Evolutionary conservation across 2,329 filamentous ascomycete genomes (phyloP).

Genomic region (Purpureocillium takamizusanense): DNA sequence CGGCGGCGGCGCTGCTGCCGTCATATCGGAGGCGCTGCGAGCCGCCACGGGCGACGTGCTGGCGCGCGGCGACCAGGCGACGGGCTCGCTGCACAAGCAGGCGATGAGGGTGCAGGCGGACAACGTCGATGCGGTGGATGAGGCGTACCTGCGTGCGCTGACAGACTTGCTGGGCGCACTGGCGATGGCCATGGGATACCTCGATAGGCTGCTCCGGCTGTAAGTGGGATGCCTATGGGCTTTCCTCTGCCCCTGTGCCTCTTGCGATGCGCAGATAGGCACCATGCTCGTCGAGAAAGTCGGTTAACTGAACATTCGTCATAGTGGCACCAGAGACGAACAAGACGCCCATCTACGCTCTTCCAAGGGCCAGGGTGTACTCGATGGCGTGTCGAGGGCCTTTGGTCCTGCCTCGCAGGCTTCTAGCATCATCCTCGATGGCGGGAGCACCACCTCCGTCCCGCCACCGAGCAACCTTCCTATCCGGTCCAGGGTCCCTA

Average conservation of each 20-base stretch:
- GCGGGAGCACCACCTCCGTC: conserved; percentile 1
- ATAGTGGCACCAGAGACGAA: conserved; percentile 11
- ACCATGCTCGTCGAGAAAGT: no score
- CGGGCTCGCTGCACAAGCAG: conserved; percentile 23
- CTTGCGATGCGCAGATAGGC: no score
- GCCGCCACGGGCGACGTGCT: conserved; percentile 16
- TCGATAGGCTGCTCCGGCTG: no score
- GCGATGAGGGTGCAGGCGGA: conserved; percentile 19
- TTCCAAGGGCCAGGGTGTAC: conserved; percentile 8
- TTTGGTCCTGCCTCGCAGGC: conserved; percentile 9
- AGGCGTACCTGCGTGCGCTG: conserved; percentile 4
- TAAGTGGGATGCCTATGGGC: no score
- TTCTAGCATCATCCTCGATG: conserved; percentile 9
- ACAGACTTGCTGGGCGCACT: no score
- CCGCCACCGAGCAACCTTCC: conserved; percentile 8
- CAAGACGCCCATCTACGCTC: conserved; percentile 15
- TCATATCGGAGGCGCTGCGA: conserved; percentile 21
- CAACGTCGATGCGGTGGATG: conserved; percentile 13
- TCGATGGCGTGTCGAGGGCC: conserved; percentile 11
- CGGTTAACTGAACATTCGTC: background rate
- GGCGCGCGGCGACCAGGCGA: conserved; percentile 17
- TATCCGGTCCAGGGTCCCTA: background rate
- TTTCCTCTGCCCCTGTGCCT: no score
- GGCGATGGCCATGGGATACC: no score
- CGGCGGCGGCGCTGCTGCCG: conserved; percentile 4